A percentile compares a stretch with the other conserved stretches of the same genome.
Conservation (phyloP, 2,329 filamentous ascomycete genomes). For the Biscogniauxia sp. region DNA sequence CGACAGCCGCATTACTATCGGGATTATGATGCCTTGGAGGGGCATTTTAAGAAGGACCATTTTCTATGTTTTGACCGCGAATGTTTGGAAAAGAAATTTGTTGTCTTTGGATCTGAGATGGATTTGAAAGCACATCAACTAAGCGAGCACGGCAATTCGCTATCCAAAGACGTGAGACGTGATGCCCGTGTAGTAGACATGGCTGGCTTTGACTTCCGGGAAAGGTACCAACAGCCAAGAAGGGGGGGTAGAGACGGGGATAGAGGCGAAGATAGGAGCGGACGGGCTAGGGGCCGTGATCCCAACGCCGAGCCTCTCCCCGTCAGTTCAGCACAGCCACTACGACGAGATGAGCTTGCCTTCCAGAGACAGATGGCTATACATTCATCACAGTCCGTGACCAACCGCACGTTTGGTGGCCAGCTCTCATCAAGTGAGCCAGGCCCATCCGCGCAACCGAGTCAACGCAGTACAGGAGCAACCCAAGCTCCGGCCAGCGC, state of each 20-base stretch:
- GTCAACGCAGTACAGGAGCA: slow-evolving; percentile 3
- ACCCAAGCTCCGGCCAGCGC: slow-evolving; percentile 12
- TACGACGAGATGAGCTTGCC: slow-evolving; percentile 83
- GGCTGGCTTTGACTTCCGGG: slow-evolving; percentile 76
- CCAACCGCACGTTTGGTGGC: slow-evolving; percentile 79
- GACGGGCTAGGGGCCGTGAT: slow-evolving; percentile 61
- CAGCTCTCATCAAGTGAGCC: slow-evolving; percentile 63
- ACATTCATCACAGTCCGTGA: slow-evolving; percentile 78
- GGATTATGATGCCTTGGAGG: slow-evolving; percentile 81
- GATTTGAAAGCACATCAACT: slow-evolving; percentile 93
- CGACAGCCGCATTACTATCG: slow-evolving; percentile 85
- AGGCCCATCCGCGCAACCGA: slow-evolving; percentile 37
- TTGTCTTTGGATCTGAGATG: slow-evolving; percentile 93
- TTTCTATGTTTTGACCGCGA: slow-evolving; percentile 81
- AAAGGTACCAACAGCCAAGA: slow-evolving; percentile 64
- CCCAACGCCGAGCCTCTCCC: slow-evolving; percentile 82
- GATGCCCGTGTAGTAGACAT: slow-evolving; percentile 87
- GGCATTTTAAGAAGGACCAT: slow-evolving; percentile 85
- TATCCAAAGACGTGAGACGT: slow-evolving; percentile 79
- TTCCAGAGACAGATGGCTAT: slow-evolving; percentile 92
- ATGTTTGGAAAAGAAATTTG: slow-evolving; percentile 95
- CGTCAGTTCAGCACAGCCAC: slow-evolving; percentile 71
- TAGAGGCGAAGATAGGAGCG: slow-evolving; percentile 43
- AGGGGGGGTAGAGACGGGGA: slow-evolving; percentile 43
- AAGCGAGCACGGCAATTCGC: slow-evolving; percentile 71